Percentiles rank a stretch among this genome's conserved stretches.
These are phyloP conservation scores for Dactylella cylindrospora DNA, from an alignment of 2,329 filamentous ascomycete genomes.

Conservation along the genomic window DNA sequence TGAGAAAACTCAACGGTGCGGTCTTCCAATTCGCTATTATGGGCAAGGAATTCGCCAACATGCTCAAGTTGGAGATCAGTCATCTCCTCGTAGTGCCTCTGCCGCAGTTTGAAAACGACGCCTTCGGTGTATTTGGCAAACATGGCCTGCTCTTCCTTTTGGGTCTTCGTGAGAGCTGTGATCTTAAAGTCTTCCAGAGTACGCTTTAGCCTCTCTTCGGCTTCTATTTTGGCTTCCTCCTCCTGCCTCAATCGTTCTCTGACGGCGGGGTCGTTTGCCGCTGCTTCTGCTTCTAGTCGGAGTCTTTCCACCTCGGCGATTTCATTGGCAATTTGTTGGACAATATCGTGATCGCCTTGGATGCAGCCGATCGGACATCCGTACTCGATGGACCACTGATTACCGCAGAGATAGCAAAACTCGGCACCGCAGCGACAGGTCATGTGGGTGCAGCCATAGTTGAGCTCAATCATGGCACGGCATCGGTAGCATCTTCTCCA, in stretches of 20 bases:
- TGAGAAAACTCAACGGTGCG: slow-evolving; percentile 25
- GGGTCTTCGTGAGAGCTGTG: slow-evolving; percentile 25
- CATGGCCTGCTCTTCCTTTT: slow-evolving; percentile 24
- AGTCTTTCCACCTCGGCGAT: slow-evolving; percentile 12
- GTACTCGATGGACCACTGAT: slow-evolving; percentile 61
- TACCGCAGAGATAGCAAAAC: slow-evolving; percentile 83
- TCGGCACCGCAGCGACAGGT: slow-evolving; percentile 79
- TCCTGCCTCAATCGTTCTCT: slow-evolving; percentile 13
- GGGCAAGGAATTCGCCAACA: slow-evolving; percentile 31
- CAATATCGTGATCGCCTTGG: slow-evolving; percentile 18
- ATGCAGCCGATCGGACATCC: slow-evolving; percentile 32
- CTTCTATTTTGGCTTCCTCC: slow-evolving; percentile 7
- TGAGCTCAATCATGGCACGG: slow-evolving; percentile 71
- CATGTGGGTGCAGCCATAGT: slow-evolving; percentile 86
- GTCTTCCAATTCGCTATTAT: slow-evolving; percentile 36
- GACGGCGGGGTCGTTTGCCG: slow-evolving; percentile 7
- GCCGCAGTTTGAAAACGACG: slow-evolving; percentile 30
- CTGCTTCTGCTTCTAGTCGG: slow-evolving; percentile 6
- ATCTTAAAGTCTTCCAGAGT: slow-evolving; percentile 24
- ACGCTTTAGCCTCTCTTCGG: slow-evolving; percentile 11
- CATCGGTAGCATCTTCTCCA: slow-evolving; percentile 78
- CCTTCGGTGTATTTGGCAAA: slow-evolving; percentile 20
- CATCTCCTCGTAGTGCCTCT: slow-evolving; percentile 41
- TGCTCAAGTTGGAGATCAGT: slow-evolving; percentile 39
- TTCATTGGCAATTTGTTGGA: slow-evolving; percentile 19